Evolutionary conservation across 2,329 filamentous ascomycete genomes (phyloP).

Genomic region (Fragosphaeria purpurea): DNA sequence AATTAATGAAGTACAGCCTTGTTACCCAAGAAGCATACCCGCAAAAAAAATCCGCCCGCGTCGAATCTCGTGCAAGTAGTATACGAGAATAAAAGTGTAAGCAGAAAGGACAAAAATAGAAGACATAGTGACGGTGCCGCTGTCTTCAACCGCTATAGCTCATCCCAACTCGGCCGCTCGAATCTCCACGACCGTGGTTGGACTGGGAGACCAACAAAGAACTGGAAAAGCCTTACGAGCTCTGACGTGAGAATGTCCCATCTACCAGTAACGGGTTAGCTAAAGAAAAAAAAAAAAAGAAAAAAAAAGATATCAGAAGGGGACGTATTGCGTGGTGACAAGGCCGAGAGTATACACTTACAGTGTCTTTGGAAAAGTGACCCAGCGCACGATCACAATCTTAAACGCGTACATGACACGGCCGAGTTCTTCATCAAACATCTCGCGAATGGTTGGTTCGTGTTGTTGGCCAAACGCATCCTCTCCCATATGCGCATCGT

Average conservation of each 20-base stretch:
- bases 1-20: too few species aligned
- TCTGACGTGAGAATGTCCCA: constrained; percentile 36
- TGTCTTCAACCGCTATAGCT: constrained; percentile 28
- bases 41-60: neutral
- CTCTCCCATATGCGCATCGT: constrained; percentile 14
- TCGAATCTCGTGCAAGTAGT: neutral
- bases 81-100: neutral
- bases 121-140: neutral
- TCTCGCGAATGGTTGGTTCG: constrained; percentile 39
- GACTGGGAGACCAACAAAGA: constrained; percentile 44
- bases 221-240: constrained; percentile 35
- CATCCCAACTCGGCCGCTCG: constrained; percentile 34
- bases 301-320: neutral
- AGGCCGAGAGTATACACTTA: constrained; percentile 38
- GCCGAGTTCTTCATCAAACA: constrained; percentile 52
- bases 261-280: constrained; percentile 19
- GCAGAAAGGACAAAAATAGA: neutral
- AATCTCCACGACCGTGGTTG: constrained; percentile 38
- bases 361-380: constrained; percentile 55
- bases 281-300: neutral
- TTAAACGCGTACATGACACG: constrained; percentile 53
- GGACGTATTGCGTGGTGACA: too few species aligned
- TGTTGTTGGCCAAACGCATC: constrained; percentile 22
- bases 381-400: constrained; percentile 62
- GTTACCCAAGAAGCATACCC: too few species aligned